These are phyloP conservation scores for Ogataea corticis DNA, from an alignment of 805 yeast species.

Conservation along the genomic window DNA sequence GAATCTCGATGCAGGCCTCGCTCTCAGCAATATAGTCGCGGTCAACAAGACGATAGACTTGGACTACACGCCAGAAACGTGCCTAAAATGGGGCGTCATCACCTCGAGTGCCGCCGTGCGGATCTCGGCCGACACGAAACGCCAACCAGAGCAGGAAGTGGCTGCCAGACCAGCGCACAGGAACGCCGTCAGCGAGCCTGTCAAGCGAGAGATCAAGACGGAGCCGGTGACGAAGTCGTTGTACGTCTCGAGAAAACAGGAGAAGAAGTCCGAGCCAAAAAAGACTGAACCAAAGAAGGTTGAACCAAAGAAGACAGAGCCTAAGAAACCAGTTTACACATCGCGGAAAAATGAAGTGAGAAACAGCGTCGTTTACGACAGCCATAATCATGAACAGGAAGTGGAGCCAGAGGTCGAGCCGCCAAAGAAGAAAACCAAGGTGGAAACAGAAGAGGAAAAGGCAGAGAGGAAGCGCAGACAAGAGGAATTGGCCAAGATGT, in stretches of 20 bases:
- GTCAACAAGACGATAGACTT: conserved; percentile 13
- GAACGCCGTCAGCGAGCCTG: conserved; percentile 20
- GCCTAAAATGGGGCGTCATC: conserved; percentile 28
- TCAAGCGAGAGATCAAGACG: conserved; percentile 8
- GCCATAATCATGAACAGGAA: background rate
- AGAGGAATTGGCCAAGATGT: conserved; percentile 24
- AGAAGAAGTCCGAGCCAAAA: conserved; percentile 4
- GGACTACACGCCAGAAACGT: conserved; percentile 19
- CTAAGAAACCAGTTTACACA: conserved; percentile 13
- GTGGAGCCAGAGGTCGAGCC: conserved; percentile 14
- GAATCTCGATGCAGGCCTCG: conserved; percentile 15
- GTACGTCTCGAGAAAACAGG: conserved; percentile 11
- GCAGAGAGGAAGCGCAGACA: conserved; percentile 13
- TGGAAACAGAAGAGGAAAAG: conserved; percentile 11
- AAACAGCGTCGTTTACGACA: conserved; percentile 13
- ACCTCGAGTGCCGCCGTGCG: conserved; percentile 18
- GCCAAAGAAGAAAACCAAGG: conserved; percentile 21
- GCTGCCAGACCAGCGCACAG: conserved; percentile 20
- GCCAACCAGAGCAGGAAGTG: background rate
- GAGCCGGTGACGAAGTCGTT: conserved; percentile 7
- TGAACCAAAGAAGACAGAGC: background rate
- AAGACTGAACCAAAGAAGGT: conserved; percentile 7
- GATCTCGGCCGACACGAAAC: conserved; percentile 2
- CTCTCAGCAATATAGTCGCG: conserved; percentile 23
- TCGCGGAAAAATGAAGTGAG: conserved; percentile 19